Base-by-base conservation (phyloP, 75 land plant genomes). In the Cryptomeria japonica region DNA sequence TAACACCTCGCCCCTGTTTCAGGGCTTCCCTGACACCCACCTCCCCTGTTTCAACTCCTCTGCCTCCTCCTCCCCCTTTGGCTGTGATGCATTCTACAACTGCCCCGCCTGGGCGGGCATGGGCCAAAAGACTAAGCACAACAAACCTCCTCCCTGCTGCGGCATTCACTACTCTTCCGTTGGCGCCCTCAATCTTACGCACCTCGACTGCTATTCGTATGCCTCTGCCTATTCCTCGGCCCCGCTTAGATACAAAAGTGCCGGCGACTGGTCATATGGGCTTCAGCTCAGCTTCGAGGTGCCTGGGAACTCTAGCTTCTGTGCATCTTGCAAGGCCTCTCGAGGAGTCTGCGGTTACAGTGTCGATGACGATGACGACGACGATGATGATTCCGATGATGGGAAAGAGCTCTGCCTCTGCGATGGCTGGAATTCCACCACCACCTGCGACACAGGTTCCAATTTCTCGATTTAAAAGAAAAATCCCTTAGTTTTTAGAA, bases 201-300 rank as follows among this genome's bases (percentile, higher is more conserved):
- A 70, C 80, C 87, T 95, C 6, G 73, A 86, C 79, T 95, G 96
- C 53, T 91, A 91, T 79, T 94, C 92, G 39, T 95, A 93, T 56
- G 91, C 91, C 85, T 92, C 93, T 68, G 96, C 91, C 0, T 95
- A 93, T 51, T 90, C 90, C 56, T 14, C 91, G 22, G 96, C 96
- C 5, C 94, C 96, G 31, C 39, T 95, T 84, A 83, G 86, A 84
- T 2, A 85, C 9, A 64, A 56, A 31, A 90, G 91, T 44, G 84
- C 96, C 0, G 31, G 72, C 15, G 91, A 87, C 31, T 95, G 96
- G 96, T 47, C 91, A 12, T 95, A 93, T 84, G 96, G 96, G 84
- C 92, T 93, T 25, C 88, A 91, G 11, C 91, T 93, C 11, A 87
- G 82, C 25, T 95, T 90, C 86, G 85, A 89, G 0, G 68, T 93